Evolutionary conservation across 495 filamentous ascomycete species (phyloP), one percentile per base, ranked within the genome.

Genomic region (Penicillium longicatenatum): DNA sequence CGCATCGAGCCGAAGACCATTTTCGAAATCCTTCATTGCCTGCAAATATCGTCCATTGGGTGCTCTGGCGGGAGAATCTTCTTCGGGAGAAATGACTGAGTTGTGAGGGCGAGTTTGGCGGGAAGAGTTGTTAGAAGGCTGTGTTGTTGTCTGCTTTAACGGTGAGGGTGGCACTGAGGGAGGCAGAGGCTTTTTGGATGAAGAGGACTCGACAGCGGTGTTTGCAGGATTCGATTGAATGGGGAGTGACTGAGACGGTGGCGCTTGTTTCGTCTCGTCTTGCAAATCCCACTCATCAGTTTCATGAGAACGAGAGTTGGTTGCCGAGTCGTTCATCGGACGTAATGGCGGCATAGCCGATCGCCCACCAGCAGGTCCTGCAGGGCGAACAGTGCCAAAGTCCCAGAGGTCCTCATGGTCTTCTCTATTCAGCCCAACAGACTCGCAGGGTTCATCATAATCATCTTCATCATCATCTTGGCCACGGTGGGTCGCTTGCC

Each of bases 381-480:
- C 85, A 29, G 92, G 85, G 43, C 91, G 81, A 47, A 96, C 88
- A 2, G 93, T 97, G 22, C 93, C 92, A 78, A 97, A 97, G 72
- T 97, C 93, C 93, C 93, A 97, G 57, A 96, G 84, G 68, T 96
- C 84, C 21, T 80, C 74, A 9, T 76, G 68, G 33, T 76, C 71
- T 31, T 71, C 70, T 0, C 57, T 48, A 17, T 57, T 52, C 17
- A 57, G 58, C 2, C 65, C 55, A 6, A 68, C 50, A 8, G 78
- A 70, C 11, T 84, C 79, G 44, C 74, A 71, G 7, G 73, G 64
- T 31, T 82, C 76, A 10, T 58, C 63, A 42, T 61, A 85, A 11
- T 91, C 86, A 24, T 81, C 78, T 31, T 76, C 70, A 48, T 75
- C 64, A 39, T 79, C 77, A 7, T 73, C 77, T 60, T 92, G 81